These are phyloP conservation scores for Boletellus ananiceps DNA, from an alignment of 768 basidiomycete species.

Conservation along the genomic window DNA sequence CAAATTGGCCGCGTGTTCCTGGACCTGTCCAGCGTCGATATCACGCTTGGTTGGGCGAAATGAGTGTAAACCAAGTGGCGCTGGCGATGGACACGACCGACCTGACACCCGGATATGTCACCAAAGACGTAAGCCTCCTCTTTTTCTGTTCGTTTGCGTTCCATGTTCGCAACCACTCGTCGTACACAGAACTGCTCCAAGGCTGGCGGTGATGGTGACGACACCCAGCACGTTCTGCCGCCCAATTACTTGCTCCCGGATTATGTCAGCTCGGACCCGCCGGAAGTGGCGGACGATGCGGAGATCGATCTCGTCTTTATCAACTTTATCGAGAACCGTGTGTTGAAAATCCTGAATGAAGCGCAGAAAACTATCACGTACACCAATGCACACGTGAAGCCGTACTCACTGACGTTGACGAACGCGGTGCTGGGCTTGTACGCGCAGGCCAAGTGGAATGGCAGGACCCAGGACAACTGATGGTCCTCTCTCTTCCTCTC, in stretches of 20 bases:
- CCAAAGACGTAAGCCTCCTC: slow-evolving; percentile 49
- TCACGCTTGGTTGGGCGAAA: slow-evolving; percentile 53
- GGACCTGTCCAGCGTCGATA: slow-evolving; percentile 46
- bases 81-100: slow-evolving; percentile 39
- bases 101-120: slow-evolving; percentile 72
- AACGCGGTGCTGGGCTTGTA: slow-evolving; percentile 38
- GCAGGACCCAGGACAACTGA: too few relatives aligned
- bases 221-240: slow-evolving; percentile 58
- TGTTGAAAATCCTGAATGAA: slow-evolving; percentile 52
- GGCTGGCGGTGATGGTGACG: slow-evolving; percentile 71
- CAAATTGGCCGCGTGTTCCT: too few relatives aligned
- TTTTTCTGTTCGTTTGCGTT: neutral
- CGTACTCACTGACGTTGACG: slow-evolving; percentile 47
- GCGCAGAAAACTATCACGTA: slow-evolving; percentile 49
- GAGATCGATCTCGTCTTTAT: slow-evolving; percentile 73
- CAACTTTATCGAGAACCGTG: slow-evolving; percentile 55
- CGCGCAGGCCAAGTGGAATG: slow-evolving; percentile 13
- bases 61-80: slow-evolving; percentile 34
- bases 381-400: slow-evolving; percentile 33
- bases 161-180: neutral
- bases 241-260: slow-evolving; percentile 51
- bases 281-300: slow-evolving; percentile 44
- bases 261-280: slow-evolving; percentile 55
- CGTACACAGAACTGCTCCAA: slow-evolving; percentile 57
- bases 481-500: too few relatives aligned